These are phyloP conservation scores for Arctium minus DNA, from an alignment of 129 eudicot species.

Conservation along the genomic window DNA sequence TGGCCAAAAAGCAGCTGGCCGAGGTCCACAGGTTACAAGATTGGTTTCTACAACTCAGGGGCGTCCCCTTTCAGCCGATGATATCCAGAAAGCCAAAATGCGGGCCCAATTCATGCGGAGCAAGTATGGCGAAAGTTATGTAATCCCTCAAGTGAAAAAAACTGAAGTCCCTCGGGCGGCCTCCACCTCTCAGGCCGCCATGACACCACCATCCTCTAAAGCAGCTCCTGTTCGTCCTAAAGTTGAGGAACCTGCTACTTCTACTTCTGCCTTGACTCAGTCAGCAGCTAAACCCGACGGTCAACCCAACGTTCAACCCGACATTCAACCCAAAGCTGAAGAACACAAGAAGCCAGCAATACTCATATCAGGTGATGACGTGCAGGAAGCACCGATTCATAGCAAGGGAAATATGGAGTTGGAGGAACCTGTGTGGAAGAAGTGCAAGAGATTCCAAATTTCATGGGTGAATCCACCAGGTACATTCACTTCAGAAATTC, in stretches of 20 bases:
- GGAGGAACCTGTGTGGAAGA: slow-evolving; percentile 64
- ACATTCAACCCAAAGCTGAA: slow-evolving; percentile 31
- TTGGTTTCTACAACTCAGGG: slow-evolving; percentile 51
- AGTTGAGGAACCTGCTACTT: slow-evolving; percentile 41
- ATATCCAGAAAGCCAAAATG: slow-evolving; percentile 89
- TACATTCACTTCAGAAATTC: slow-evolving; percentile 24
- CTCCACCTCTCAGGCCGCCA: slow-evolving; percentile 29
- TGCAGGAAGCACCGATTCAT: slow-evolving; percentile 11
- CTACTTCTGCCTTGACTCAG: slow-evolving; percentile 30
- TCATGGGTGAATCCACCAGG: slow-evolving; percentile 89
- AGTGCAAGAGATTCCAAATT: slow-evolving; percentile 63
- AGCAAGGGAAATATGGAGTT: slow-evolving; percentile 28
- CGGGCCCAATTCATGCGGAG: slow-evolving; percentile 90
- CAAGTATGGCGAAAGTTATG: slow-evolving; percentile 48
- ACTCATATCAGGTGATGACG: not conserved
- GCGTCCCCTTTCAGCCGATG: slow-evolving; percentile 98
- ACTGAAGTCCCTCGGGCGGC: slow-evolving; percentile 39
- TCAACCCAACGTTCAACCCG: slow-evolving; percentile 14
- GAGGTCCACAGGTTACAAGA: slow-evolving; percentile 54
- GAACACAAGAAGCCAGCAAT: slow-evolving; percentile 35
- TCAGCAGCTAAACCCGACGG: slow-evolving; percentile 29
- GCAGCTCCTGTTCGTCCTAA: slow-evolving; percentile 35
- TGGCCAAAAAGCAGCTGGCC: slow-evolving; percentile 61
- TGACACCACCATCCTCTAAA: slow-evolving; percentile 27
- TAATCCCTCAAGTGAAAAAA: slow-evolving; percentile 37